phyloP scores from a whole-genome alignment of 768 basidiomycete species.

The Obba rivulosa region DNA sequence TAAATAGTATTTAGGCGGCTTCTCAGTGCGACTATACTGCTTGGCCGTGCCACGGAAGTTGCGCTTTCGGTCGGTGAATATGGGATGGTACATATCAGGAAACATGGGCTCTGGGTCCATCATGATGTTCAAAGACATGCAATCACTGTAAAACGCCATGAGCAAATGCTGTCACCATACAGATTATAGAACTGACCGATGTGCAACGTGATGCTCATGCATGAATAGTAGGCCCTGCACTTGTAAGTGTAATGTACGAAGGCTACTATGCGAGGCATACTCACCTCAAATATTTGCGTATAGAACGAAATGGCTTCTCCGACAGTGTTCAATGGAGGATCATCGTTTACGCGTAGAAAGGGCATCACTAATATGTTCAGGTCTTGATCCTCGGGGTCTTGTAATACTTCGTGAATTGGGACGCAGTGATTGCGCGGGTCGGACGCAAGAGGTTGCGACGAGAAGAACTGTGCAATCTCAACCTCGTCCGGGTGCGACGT shows the following conservation, averaged over 20 bases:
- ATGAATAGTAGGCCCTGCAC: constrained; percentile 30
- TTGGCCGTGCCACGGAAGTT: constrained; percentile 3
- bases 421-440: constrained; percentile 24
- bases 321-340: constrained; percentile 28
- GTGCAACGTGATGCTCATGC: constrained; percentile 31
- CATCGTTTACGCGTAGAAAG: constrained; percentile 19
- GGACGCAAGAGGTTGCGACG: constrained; percentile 11
- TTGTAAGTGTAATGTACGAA: background rate
- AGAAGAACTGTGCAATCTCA: constrained; percentile 21
- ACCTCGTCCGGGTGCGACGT: constrained; percentile 18
- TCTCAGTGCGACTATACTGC: constrained; percentile 11
- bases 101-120: constrained; percentile 13
- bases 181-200: constrained; percentile 23
- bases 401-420: constrained; percentile 18
- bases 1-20: constrained; percentile 19
- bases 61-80: background rate
- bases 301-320: constrained; percentile 32
- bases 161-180: background rate
- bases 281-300: constrained; percentile 27
- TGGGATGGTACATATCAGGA: constrained; percentile 13
- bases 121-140: constrained; percentile 9
- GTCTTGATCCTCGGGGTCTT: constrained; percentile 6
- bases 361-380: constrained; percentile 30
- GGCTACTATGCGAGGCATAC: background rate
- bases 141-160: constrained; percentile 8